phyloP scores from a whole-genome alignment of 192 early-diverging fungal species.

The Backusella macrospora region DNA sequence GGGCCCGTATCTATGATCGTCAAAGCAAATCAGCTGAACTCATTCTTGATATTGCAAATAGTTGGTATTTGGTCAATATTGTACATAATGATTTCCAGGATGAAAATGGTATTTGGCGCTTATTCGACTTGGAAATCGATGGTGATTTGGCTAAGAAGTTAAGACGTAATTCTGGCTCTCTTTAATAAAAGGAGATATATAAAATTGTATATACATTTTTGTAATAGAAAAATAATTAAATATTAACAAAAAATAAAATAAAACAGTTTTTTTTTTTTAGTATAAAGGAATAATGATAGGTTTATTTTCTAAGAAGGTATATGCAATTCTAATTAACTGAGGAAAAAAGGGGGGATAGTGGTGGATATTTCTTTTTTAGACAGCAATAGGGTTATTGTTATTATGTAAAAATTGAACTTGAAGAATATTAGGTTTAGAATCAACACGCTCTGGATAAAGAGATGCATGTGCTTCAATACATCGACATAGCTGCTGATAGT shows the following conservation, averaged over 20 bases:
- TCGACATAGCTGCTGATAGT: slow-evolving; percentile 8
- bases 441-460: slow-evolving; percentile 5
- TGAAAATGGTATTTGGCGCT: slow-evolving; percentile 64
- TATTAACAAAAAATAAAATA: neutral
- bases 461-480: neutral
- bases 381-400: slow-evolving; percentile 1
- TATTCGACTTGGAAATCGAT: slow-evolving; percentile 55
- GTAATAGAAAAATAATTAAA: slow-evolving; percentile 12
- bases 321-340: too few relatives aligned
- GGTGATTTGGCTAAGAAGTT: slow-evolving; percentile 36
- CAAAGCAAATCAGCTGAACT: slow-evolving; percentile 47
- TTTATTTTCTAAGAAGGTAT: neutral
- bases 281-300: neutral
- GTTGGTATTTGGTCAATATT: slow-evolving; percentile 91
- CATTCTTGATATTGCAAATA: slow-evolving; percentile 60
- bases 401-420: slow-evolving; percentile 6
- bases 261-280: too few relatives aligned
- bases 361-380: neutral
- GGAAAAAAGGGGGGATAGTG: neutral
- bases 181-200: slow-evolving; percentile 6
- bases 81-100: slow-evolving; percentile 93
- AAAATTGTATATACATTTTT: slow-evolving; percentile 12
- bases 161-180: slow-evolving; percentile 15
- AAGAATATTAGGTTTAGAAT: slow-evolving; percentile 6
- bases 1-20: slow-evolving; percentile 72